Evolutionary conservation across 345 rosid genomes (phyloP), one percentile per base, ranked within the genome.

Genomic region (Mangifera indica): DNA sequence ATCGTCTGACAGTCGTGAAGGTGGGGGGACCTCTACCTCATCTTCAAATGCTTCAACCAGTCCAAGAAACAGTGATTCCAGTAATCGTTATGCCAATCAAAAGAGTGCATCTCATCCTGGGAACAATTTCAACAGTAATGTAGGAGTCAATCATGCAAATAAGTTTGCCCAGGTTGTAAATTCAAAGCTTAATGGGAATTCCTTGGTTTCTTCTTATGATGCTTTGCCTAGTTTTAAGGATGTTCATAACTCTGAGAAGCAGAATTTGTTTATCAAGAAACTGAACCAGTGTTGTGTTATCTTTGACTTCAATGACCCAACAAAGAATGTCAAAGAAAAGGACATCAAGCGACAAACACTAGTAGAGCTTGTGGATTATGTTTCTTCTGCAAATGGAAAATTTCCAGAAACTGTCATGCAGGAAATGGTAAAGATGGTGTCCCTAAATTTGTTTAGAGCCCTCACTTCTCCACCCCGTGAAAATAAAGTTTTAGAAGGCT

Each of bases 151-250:
- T 77, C 66, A 76, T 76, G 88, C 85, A 48, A 84, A 67, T 75
- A 85, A 60, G 77, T 51, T 84, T 78, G 58, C 84, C 57, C 85
- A 82, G 74, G 81, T 55, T 8, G 78, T 62, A 24, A 84, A 85
- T 70, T 29, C 85, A 5, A 87, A 81, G 83, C 63, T 78, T 78
- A 87, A 87, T 76, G 89, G 88, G 49, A 81, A 74, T 74, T 72
- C 70, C 24, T 51, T 79, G 21, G 74, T 67, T 56, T 22, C 80
- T 74, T 66, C 83, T 0, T 87, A 80, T 57, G 96, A 90, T 82
- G 86, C 92, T 2, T 78, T 90, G 77, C 96, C 98, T 18, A 82
- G 88, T 78, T 90, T 92, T 70, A 90, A 80, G 55, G 96, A 92
- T 67, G 93, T 90, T 80, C 80, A 90, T 12, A 81, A 65, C 56